phyloP scores from a whole-genome alignment of 106 monocot species.

The Posidonia australis region DNA sequence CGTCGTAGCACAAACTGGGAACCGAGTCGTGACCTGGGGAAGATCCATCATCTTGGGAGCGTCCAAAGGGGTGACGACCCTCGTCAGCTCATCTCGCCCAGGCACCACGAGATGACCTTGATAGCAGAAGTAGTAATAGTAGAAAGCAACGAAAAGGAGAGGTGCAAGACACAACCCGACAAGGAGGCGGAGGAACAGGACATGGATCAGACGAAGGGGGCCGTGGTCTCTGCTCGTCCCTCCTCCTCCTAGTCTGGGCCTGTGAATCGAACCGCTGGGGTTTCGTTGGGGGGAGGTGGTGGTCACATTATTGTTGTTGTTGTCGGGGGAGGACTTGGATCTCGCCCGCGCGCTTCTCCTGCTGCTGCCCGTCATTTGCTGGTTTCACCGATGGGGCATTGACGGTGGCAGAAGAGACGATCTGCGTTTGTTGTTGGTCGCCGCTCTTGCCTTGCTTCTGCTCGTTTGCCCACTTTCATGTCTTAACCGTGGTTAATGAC shows the following conservation, averaged over 20 bases:
- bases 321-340: not conserved
- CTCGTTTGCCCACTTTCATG: too few species aligned
- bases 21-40: constrained; percentile 44
- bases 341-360: constrained; percentile 5
- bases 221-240: constrained; percentile 30
- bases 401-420: too few species aligned
- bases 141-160: constrained; percentile 11
- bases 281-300: not conserved
- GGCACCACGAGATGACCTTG: constrained; percentile 3
- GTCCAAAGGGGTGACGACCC: constrained; percentile 52
- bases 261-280: not conserved
- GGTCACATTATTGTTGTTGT: too few species aligned
- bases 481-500: too few species aligned
- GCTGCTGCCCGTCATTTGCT: too few species aligned
- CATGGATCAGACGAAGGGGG: constrained; percentile 30
- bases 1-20: not conserved
- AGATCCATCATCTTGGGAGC: constrained; percentile 92
- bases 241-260: not conserved
- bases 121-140: constrained; percentile 5
- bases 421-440: too few species aligned
- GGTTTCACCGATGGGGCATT: too few species aligned
- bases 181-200: constrained; percentile 22
- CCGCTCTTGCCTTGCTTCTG: too few species aligned
- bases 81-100: constrained; percentile 17
- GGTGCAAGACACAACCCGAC: constrained; percentile 17